Base-by-base conservation (phyloP, 1,139 yeast species). In the Saccharomyces hybrid region DNA sequence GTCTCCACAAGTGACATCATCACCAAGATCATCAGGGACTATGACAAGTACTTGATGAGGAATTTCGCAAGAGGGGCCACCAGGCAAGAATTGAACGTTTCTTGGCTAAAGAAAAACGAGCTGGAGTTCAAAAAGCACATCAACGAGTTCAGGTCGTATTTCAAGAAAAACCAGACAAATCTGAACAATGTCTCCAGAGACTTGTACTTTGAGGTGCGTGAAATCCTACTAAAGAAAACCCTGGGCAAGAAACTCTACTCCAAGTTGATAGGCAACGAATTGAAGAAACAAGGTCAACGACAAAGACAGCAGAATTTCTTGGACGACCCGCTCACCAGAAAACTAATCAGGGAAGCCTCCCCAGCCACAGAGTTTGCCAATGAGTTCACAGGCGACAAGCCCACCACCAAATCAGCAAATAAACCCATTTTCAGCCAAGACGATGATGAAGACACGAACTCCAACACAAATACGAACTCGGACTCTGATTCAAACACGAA, bases 41-140 rank as follows among this genome's bases (percentile, higher is more conserved):
- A 93, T 72, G 99, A 93, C 76, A 90, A 91, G 75, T 93, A 93
- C 72, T 77, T 93, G 71, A 87, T 91, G 93, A 82, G 99, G 69
- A 93, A 93, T 73, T 93, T 93, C 73, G 97, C 97, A 11, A 81
- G 99, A 61, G 99, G 99, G 53, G 98, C 97, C 8, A 88, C 97
- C 2, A 81, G 99, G 68, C 89, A 93, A 70, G 99, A 93, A 67
- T 80, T 93, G 64, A 93, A 93, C 69, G 98, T 93, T 26, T 87
- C 96, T 50, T 93, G 99, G 98, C 78, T 93, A 65, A 93, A 93
- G 75, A 93, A 93, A 74, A 93, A 93, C 72, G 99, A 93, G 73
- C 78, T 93, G 62, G 99, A 93, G 62, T 81, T 93, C 72, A 89
- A 88, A 71, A 88, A 91, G 63, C 97, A 91, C 67, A 86, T 93